These are phyloP conservation scores for Irpex lacteus DNA, from an alignment of 1,284 basidiomycete genomes.

Conservation along the genomic window DNA sequence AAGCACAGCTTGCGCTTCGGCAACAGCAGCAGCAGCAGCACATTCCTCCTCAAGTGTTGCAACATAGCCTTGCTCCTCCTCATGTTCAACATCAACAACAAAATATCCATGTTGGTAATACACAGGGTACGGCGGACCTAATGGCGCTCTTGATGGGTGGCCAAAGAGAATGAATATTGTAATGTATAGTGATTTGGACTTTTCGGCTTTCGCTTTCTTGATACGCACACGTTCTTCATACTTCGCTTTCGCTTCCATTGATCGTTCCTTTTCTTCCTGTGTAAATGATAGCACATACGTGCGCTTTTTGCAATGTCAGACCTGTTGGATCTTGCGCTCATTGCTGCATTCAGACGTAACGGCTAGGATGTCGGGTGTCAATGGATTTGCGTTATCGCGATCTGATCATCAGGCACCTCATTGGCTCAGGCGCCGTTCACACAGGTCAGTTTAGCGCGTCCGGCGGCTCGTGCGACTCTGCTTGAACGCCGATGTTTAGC, in stretches of 20 bases:
- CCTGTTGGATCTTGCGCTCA: not conserved
- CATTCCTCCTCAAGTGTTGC: constrained; percentile 52
- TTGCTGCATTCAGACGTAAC: not conserved
- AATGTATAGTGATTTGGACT: constrained; percentile 4
- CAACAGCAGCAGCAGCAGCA: constrained; percentile 40
- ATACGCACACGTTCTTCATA: not conserved
- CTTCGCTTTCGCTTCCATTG: constrained; percentile 1
- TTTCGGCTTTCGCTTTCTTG: constrained; percentile 1
- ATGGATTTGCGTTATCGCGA: not conserved
- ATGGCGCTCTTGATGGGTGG: constrained; percentile 80
- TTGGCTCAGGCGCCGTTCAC: not conserved
- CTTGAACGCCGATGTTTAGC: not conserved
- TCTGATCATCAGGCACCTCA: not conserved
- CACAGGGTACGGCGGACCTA: constrained; percentile 64
- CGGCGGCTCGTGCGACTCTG: not conserved
- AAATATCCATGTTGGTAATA: constrained; percentile 41
- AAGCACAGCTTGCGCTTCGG: constrained; percentile 35
- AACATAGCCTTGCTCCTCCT: constrained; percentile 50
- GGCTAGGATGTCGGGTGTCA: not conserved
- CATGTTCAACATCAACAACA: constrained; percentile 56
- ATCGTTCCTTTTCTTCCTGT: not conserved
- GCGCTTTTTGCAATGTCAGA: no score
- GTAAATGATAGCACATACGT: not conserved
- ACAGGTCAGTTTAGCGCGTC: not conserved
- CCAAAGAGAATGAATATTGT: constrained; percentile 48